Conservation (phyloP, 2,329 filamentous ascomycete species). For the Botrytis medusae region DNA sequence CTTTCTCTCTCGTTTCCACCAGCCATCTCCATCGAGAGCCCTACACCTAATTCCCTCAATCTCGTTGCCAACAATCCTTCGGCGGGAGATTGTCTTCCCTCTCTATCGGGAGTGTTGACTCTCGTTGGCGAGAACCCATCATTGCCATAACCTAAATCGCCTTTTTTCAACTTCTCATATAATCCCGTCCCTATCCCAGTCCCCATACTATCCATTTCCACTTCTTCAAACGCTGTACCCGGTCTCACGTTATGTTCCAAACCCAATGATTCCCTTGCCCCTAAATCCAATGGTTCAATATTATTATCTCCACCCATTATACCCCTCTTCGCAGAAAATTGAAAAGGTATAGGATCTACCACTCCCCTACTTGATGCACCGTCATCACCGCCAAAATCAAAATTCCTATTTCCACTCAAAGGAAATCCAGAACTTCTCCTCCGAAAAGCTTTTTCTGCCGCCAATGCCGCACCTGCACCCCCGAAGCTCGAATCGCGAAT, state of each 20-base stretch:
- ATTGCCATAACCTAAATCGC: conserved; percentile 62
- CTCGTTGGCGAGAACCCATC: conserved; percentile 48
- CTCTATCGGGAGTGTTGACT: conserved; percentile 37
- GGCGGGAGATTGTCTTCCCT: conserved; percentile 38
- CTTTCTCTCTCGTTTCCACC: conserved; percentile 58
- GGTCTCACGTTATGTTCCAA: neutral
- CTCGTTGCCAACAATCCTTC: conserved; percentile 71
- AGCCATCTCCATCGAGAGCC: conserved; percentile 56
- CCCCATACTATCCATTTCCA: conserved; percentile 26
- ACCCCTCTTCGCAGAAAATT: conserved; percentile 38
- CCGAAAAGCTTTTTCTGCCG: conserved; percentile 59
- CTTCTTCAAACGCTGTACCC: neutral
- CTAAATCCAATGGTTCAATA: neutral
- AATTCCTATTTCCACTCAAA: conserved; percentile 35
- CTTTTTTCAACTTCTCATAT: conserved; percentile 69
- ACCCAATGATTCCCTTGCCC: neutral
- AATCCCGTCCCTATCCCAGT: conserved; percentile 39
- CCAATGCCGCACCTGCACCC: conserved; percentile 49
- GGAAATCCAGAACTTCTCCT: conserved; percentile 55
- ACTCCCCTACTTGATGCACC: conserved; percentile 32
- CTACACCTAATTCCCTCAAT: conserved; percentile 51
- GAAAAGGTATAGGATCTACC: conserved; percentile 53
- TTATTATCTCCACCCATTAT: neutral
- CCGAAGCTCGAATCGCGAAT: conserved; percentile 36
- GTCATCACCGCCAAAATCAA: conserved; percentile 37